Conservation (phyloP, 345 rosid genomes). For the Bruguiera gymnorhiza region DNA sequence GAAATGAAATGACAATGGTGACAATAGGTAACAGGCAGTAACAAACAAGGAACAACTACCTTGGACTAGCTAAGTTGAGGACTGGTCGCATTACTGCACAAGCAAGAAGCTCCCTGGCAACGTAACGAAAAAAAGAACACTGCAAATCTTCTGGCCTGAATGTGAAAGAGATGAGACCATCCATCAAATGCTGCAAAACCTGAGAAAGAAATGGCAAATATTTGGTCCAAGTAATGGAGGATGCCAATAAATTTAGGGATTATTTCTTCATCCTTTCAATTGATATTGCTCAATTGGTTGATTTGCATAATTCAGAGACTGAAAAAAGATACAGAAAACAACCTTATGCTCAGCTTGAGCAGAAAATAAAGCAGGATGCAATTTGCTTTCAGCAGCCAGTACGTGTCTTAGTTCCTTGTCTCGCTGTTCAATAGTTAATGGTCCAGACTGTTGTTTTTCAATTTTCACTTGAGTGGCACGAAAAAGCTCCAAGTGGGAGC, state of each 20-base stretch:
- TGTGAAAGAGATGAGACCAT: conserved; percentile 71
- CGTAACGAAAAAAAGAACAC: conserved; percentile 71
- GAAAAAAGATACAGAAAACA: not conserved
- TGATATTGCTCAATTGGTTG: not conserved
- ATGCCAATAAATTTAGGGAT: conserved; percentile 13
- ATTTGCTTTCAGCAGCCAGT: conserved; percentile 70
- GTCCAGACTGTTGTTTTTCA: conserved; percentile 44
- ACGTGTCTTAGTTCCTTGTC: conserved; percentile 61
- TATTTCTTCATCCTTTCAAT: not conserved
- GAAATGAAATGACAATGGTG: conserved; percentile 10
- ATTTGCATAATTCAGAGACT: too few species aligned
- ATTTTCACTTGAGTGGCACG: conserved; percentile 72
- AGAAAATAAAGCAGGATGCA: conserved; percentile 96
- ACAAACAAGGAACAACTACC: conserved; percentile 41
- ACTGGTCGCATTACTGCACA: conserved; percentile 94
- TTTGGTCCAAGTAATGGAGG: conserved; percentile 8
- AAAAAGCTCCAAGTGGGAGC: conserved; percentile 78
- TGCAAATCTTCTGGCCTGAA: conserved; percentile 85
- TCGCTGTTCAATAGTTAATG: conserved; percentile 52
- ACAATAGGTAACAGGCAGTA: not conserved
- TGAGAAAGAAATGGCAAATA: conserved; percentile 31
- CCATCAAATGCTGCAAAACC: conserved; percentile 93
- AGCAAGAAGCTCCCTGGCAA: conserved; percentile 88
- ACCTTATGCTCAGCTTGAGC: conserved; percentile 97
- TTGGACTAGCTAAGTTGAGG: conserved; percentile 81